These are phyloP conservation scores for Irpex lacteus DNA, from an alignment of 1,284 basidiomycete genomes.

Conservation along the genomic window DNA sequence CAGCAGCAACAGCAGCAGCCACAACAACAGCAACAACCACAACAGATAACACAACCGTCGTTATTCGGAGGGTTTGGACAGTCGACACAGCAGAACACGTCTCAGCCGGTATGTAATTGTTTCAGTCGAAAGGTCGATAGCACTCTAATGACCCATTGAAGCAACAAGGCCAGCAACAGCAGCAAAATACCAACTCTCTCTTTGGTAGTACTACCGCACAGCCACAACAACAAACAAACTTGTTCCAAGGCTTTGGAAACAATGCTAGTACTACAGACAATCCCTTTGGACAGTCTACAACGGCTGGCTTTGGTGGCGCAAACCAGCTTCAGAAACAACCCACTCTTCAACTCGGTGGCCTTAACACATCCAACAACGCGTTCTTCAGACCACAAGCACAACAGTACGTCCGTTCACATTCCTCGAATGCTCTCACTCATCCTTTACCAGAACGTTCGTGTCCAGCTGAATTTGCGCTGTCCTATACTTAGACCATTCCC, in stretches of 20 bases:
- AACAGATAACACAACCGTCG: slow-evolving; percentile 24
- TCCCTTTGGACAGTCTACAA: slow-evolving; percentile 9
- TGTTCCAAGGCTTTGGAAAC: not conserved
- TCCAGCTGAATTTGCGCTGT: not conserved
- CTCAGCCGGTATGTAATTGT: slow-evolving; percentile 21
- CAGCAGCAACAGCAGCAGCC: slow-evolving; percentile 12
- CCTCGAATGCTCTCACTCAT: not conserved
- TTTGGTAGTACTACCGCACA: slow-evolving; percentile 3
- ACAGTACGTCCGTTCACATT: slow-evolving; percentile 19
- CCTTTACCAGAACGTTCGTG: slow-evolving; percentile 3
- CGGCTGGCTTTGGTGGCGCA: slow-evolving; percentile 15
- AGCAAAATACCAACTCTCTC: slow-evolving; percentile 14
- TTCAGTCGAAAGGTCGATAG: slow-evolving; percentile 30
- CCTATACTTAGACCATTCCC: slow-evolving; percentile 9
- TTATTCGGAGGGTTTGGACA: slow-evolving; percentile 35
- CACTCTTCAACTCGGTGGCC: slow-evolving; percentile 18
- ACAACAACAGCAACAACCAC: slow-evolving; percentile 16
- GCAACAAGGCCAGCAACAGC: slow-evolving; percentile 25
- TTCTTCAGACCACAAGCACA: slow-evolving; percentile 19
- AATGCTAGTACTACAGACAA: not conserved
- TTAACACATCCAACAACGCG: slow-evolving; percentile 8
- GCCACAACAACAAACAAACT: not conserved
- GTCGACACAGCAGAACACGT: slow-evolving; percentile 28
- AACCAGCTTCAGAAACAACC: slow-evolving; percentile 30
- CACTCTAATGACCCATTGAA: slow-evolving; percentile 15